Base-by-base conservation (phyloP, 306 rosid genomes). In the Spatholobus suberectus region DNA sequence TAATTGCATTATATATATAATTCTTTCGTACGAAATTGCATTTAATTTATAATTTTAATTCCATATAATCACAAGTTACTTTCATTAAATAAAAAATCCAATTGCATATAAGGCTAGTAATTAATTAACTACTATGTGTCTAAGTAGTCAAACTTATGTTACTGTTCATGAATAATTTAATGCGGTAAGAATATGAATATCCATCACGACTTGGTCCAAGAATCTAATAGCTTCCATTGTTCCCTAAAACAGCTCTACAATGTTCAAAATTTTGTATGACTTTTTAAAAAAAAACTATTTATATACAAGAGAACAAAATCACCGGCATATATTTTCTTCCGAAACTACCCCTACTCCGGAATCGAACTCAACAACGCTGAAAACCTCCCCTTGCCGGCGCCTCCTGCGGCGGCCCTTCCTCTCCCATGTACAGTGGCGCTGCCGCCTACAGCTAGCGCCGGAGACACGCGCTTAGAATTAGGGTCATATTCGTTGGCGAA, bases 261-360 rank as follows among this genome's bases (percentile, higher is more conserved):
- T 21, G 41, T 71, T 18, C 59, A 46, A 78, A 72, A 80, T 13
- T 17, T 43, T 12, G 15, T 52, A 15, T 5, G 51, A 0, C 2
- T 6, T 13, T n/a, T 17, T 24, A 0, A 1, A 15, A 51, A 20
- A 41, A 24, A 38, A 5, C 7, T 26, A 17, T 80, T 2, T 87
- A 82, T 87, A 27, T 79, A 87, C 88, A 85, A 40, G 69, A 14
- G 7, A 27, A 73, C 17, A 43, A 82, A 81, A 81, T 62, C 77
- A 41, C 49, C 57, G 37, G 13, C 41, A 2, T 54, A 14, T 9
- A 55, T 62, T 66, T 52, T 57, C 26, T 79, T 44, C 91, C 91
- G 73, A 74, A 63, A 80, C 41, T 85, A 76, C 75, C 90, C 86
- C 76, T 92, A 96, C 85, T 96, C 99, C 12, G 95, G 97, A 26